phyloP scores from a whole-genome alignment of 805 yeast species.

The Kazachstania psychrophila region DNA sequence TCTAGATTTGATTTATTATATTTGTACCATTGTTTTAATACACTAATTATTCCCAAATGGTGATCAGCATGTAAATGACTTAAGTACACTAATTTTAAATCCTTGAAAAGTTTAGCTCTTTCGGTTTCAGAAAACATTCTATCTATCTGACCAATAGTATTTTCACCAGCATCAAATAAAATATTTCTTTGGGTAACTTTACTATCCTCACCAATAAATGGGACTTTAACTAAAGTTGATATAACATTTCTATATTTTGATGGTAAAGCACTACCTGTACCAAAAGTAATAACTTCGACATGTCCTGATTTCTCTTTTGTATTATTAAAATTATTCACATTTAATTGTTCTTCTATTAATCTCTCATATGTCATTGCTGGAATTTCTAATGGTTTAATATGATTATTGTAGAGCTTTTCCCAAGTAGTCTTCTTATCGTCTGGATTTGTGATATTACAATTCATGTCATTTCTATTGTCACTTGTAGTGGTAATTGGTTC shows the following conservation, averaged over 20 bases:
- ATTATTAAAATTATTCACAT: slow-evolving; percentile 23
- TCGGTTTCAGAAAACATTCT: slow-evolving; percentile 50
- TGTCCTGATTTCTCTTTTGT: slow-evolving; percentile 35
- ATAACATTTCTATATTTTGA: slow-evolving; percentile 77
- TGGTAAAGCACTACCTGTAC: slow-evolving; percentile 92
- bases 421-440: slow-evolving; percentile 8
- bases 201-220: slow-evolving; percentile 34
- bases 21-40: slow-evolving; percentile 60
- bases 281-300: slow-evolving; percentile 66
- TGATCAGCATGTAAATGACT: slow-evolving; percentile 97
- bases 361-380: slow-evolving; percentile 16
- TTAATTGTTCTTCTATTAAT: slow-evolving; percentile 25
- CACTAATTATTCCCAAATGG: slow-evolving; percentile 71
- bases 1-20: slow-evolving; percentile 32
- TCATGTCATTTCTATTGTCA: slow-evolving; percentile 6
- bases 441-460: background rate
- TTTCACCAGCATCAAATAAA: slow-evolving; percentile 92
- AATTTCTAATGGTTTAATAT: slow-evolving; percentile 24
- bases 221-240: slow-evolving; percentile 67
- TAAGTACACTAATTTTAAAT: slow-evolving; percentile 56
- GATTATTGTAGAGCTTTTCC: slow-evolving; percentile 19
- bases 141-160: slow-evolving; percentile 62
- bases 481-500: slow-evolving; percentile 16
- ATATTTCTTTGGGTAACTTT: slow-evolving; percentile 35
- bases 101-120: slow-evolving; percentile 39